phyloP scores from a whole-genome alignment of 139 green algal genomes.

The Yamagishiella unicocca region DNA sequence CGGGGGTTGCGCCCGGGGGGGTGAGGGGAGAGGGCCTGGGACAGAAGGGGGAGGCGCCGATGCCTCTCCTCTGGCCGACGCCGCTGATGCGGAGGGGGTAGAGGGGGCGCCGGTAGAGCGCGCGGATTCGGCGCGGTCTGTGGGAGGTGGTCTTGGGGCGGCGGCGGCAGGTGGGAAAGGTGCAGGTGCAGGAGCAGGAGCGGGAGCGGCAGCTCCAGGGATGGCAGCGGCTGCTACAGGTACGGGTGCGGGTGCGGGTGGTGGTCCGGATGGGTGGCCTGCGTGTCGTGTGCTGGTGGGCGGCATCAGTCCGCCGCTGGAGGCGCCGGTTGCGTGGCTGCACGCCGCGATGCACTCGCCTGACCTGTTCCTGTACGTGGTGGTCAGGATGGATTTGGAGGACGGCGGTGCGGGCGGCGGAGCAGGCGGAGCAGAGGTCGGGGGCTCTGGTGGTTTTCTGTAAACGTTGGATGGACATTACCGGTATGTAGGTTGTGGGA shows the following conservation, averaged over 20 bases:
- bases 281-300: conserved; percentile 52
- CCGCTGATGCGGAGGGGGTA: too few relatives aligned
- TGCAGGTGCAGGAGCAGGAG: background rate
- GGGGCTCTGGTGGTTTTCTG: background rate
- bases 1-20: too few relatives aligned
- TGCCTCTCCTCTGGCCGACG: too few relatives aligned
- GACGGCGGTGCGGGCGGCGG: too few relatives aligned
- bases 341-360: conserved; percentile 67
- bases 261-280: background rate
- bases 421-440: background rate
- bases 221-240: background rate
- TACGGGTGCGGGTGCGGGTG: background rate
- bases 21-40: too few relatives aligned
- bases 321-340: conserved; percentile 70
- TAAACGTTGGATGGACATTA: too few relatives aligned
- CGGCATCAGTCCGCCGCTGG: conserved; percentile 60
- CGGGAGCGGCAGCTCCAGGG: background rate
- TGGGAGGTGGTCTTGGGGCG: background rate
- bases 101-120: background rate
- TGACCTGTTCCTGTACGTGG: conserved; percentile 82
- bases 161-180: background rate
- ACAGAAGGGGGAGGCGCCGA: too few relatives aligned
- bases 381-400: conserved; percentile 57
- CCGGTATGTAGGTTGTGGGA: too few relatives aligned
- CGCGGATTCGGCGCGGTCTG: background rate